A percentile compares a stretch with the other conserved stretches of the same genome.
These are phyloP conservation scores for Corchorus olitorius DNA, from an alignment of 345 rosid genomes.

Conservation along the genomic window DNA sequence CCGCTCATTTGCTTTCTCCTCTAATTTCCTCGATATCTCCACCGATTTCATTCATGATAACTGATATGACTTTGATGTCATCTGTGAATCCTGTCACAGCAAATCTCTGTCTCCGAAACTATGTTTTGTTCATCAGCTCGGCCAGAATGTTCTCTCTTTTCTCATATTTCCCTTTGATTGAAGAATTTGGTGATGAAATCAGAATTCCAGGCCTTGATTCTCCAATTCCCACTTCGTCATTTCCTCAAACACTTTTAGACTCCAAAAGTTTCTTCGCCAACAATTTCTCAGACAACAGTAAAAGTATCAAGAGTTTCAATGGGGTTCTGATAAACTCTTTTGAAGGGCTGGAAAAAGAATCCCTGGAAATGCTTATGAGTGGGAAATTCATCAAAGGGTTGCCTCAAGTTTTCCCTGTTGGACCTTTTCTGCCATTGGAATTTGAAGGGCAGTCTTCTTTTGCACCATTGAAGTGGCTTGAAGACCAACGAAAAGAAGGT, in stretches of 20 bases:
- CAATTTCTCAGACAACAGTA: slow-evolving; percentile 8
- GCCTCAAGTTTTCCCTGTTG: slow-evolving; percentile 36
- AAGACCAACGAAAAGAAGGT: slow-evolving; percentile 30
- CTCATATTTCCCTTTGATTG: background rate
- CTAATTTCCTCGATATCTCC: slow-evolving; percentile 30
- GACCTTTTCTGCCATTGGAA: slow-evolving; percentile 37
- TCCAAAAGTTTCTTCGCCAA: slow-evolving; percentile 21
- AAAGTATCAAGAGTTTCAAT: slow-evolving; percentile 9
- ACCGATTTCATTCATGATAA: slow-evolving; percentile 32
- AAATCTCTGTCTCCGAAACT: slow-evolving; percentile 31
- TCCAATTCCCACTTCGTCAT: slow-evolving; percentile 30
- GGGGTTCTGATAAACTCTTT: slow-evolving; percentile 45
- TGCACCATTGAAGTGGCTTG: slow-evolving; percentile 35
- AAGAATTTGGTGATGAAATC: slow-evolving; percentile 15
- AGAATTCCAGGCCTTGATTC: slow-evolving; percentile 32
- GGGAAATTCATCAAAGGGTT: slow-evolving; percentile 10
- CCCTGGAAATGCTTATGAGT: slow-evolving; percentile 22
- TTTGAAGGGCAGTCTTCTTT: slow-evolving; percentile 12
- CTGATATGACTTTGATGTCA: slow-evolving; percentile 30
- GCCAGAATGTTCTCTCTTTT: slow-evolving; percentile 32
- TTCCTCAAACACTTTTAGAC: slow-evolving; percentile 35
- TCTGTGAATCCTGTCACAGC: slow-evolving; percentile 23
- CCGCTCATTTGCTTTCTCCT: slow-evolving; percentile 38
- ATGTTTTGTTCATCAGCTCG: slow-evolving; percentile 32
- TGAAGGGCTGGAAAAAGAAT: slow-evolving; percentile 35